Evolutionary conservation across 1,284 basidiomycete genomes (phyloP).

Genomic region (Puccinia coronata): DNA sequence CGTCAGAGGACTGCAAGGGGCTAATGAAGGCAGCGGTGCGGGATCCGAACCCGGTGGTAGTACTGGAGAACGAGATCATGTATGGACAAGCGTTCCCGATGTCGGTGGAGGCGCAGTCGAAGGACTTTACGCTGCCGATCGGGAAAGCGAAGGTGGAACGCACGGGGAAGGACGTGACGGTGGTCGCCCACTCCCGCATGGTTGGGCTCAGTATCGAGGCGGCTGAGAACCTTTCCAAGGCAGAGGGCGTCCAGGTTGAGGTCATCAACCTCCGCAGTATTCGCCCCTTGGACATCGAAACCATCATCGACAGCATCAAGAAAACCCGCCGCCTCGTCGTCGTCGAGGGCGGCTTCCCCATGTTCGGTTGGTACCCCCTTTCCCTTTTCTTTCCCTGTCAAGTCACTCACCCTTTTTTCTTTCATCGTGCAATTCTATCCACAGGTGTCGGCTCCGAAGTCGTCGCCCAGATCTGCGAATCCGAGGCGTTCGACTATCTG

Average conservation of each 20-base stretch:
- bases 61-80: slow-evolving; percentile 99
- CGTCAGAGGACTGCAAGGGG: slow-evolving; percentile 95
- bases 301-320: slow-evolving; percentile 92
- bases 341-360: slow-evolving; percentile 98
- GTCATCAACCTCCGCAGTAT: slow-evolving; percentile 96
- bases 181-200: slow-evolving; percentile 97
- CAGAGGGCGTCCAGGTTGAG: slow-evolving; percentile 90
- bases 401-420: neutral
- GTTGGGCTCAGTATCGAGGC: slow-evolving; percentile 89
- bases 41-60: slow-evolving; percentile 96
- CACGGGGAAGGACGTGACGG: slow-evolving; percentile 86
- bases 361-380: slow-evolving; percentile 70
- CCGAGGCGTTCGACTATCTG: slow-evolving; percentile 92
- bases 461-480: slow-evolving; percentile 67
- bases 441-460: slow-evolving; percentile 64
- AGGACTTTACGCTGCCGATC: slow-evolving; percentile 87
- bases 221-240: slow-evolving; percentile 87
- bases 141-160: slow-evolving; percentile 97
- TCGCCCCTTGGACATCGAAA: slow-evolving; percentile 94
- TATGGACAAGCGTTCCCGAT: slow-evolving; percentile 97
- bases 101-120: slow-evolving; percentile 89
- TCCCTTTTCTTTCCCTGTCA: neutral
- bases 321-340: slow-evolving; percentile 88
- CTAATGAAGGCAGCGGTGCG: slow-evolving; percentile 97
- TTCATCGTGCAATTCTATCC: slow-evolving; percentile 61